Percentiles rank a stretch among this genome's conserved stretches.
phyloP scores from a whole-genome alignment of 2,329 filamentous ascomycete species.

The Neospermospora avenae region DNA sequence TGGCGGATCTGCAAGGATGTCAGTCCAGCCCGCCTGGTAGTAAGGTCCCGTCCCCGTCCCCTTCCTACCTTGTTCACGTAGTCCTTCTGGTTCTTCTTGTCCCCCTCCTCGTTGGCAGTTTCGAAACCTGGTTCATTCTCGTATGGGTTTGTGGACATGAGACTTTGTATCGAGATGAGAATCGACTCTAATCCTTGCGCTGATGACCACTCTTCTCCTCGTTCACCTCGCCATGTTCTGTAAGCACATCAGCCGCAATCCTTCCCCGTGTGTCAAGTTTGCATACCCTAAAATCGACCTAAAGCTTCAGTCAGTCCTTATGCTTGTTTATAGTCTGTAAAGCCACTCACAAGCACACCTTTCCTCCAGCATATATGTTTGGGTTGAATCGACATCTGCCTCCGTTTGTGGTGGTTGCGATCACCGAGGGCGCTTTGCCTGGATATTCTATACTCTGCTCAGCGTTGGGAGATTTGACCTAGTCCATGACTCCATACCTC shows the following conservation, averaged over 20 bases:
- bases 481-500: slow-evolving; percentile 51
- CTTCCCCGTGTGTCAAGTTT: background rate
- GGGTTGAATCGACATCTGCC: slow-evolving; percentile 91
- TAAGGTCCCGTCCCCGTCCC: too few species aligned
- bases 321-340: background rate
- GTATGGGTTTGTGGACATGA: slow-evolving; percentile 92
- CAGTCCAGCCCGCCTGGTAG: background rate
- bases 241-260: background rate
- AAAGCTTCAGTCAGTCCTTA: slow-evolving; percentile 22
- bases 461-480: background rate
- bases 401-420: slow-evolving; percentile 80
- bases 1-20: slow-evolving; percentile 70
- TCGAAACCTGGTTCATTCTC: slow-evolving; percentile 96
- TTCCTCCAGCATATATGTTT: slow-evolving; percentile 89
- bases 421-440: slow-evolving; percentile 57
- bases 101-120: slow-evolving; percentile 61
- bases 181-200: slow-evolving; percentile 95
- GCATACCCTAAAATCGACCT: slow-evolving; percentile 81
- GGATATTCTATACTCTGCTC: slow-evolving; percentile 67
- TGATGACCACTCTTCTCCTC: slow-evolving; percentile 92
- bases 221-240: slow-evolving; percentile 89
- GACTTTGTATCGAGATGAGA: slow-evolving; percentile 89
- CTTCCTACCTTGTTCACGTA: slow-evolving; percentile 81
- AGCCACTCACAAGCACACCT: slow-evolving; percentile 78
- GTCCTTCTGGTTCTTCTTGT: slow-evolving; percentile 69